phyloP scores from a whole-genome alignment of 352 stramenopile species.

The Elongisporangium prolatum region DNA sequence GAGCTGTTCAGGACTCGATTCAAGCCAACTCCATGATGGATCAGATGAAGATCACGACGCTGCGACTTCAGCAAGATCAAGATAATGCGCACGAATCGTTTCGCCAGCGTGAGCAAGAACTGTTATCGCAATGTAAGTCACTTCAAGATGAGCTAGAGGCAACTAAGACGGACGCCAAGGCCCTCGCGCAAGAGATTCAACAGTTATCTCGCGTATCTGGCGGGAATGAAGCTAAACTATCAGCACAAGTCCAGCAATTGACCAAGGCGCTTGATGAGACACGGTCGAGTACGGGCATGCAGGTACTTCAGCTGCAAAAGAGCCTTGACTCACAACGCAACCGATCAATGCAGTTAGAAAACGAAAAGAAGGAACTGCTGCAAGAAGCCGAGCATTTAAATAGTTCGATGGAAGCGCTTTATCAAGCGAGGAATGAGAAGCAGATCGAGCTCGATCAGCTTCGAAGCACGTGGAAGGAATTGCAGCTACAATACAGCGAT shows the following conservation, averaged over 20 bases:
- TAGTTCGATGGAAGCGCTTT: conserved; percentile 42
- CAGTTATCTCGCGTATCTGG: conserved; percentile 33
- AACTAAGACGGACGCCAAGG: conserved; percentile 35
- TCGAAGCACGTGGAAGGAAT: conserved; percentile 32
- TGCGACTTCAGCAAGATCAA: conserved; percentile 42
- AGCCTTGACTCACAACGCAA: conserved; percentile 37
- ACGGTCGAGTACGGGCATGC: conserved; percentile 21
- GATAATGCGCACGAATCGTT: conserved; percentile 34
- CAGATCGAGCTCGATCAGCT: conserved; percentile 61
- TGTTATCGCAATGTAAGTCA: conserved; percentile 22
- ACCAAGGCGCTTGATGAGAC: conserved; percentile 45
- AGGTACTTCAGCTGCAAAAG: conserved; percentile 61
- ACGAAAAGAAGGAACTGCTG: conserved; percentile 61
- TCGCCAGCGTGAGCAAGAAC: conserved; percentile 37
- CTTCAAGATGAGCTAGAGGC: conserved; percentile 31
- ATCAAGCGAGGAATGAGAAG: conserved; percentile 42
- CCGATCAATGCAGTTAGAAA: conserved; percentile 43
- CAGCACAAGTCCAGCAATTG: conserved; percentile 36
- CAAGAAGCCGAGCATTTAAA: conserved; percentile 64
- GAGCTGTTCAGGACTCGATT: conserved; percentile 15
- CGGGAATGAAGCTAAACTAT: conserved; percentile 36
- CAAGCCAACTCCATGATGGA: conserved; percentile 23
- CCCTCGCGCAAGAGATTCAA: conserved; percentile 45
- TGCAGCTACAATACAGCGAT: conserved; percentile 48
- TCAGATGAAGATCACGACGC: conserved; percentile 40